Base-by-base conservation (phyloP, 1,139 yeast genomes). In the Kodamaea fungicola region DNA sequence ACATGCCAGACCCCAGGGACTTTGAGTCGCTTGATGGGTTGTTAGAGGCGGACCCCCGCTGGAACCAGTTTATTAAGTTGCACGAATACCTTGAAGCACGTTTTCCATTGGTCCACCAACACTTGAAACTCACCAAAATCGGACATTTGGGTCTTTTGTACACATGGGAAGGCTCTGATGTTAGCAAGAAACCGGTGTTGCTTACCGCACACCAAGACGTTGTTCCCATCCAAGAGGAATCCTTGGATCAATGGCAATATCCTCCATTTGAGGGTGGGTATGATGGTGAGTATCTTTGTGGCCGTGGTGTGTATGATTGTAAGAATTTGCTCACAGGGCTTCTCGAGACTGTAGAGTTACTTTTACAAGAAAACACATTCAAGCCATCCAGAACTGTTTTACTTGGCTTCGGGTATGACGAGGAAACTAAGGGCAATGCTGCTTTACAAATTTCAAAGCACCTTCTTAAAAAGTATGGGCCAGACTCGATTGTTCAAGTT, bases 121-220 rank as follows among this genome's bases (percentile, higher is more conserved):
- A 55, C 34, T 57, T 64, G 50, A 50, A 53, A 30, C 47, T 62
- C 7, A 64, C 59, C 23, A 61, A 50, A 28, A 52, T 66, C 32
- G 64, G 65, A 44, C 57, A 59, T 35, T 55, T 60, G 38, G 66
- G 58, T 1, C 52, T 67, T 35, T 58, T 66, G 3, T 64, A 55
- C 39, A 66, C 71, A 8, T 65, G 69, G 67, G 38, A 64, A 41
- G 72, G 72, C 2, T 35, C 55, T 2, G 41, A 52, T 26, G 29
- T 40, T 2, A 28, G 22, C 2, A 54, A 54, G 40, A 62, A 70
- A 42, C 78, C 78, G 4, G 38, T 72, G 1, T 42, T 73, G 39
- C 57, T 73, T 37, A 59, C 71, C 43, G 77, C 73, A 1, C 80
- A 74, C 45, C 73, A 67, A 48, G 78, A 73, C 44, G 76, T 71